Percentiles rank a stretch among this genome's conserved stretches.
phyloP scores from a whole-genome alignment of 2,329 filamentous ascomycete genomes.

The Pyricularia sp. region DNA sequence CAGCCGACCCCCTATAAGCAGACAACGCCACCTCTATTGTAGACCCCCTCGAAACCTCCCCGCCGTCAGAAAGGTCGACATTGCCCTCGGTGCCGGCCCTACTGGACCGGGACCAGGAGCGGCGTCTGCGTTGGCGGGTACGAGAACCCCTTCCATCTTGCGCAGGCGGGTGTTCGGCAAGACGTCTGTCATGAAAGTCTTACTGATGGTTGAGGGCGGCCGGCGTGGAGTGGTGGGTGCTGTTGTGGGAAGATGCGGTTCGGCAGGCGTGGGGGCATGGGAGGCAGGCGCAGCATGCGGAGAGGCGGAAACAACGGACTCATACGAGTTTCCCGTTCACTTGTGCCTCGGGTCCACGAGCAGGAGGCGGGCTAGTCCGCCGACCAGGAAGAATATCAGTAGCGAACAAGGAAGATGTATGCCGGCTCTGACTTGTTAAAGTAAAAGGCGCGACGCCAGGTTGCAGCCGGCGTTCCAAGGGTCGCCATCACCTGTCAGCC shows the following conservation, averaged over 20 bases:
- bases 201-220: no score
- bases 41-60: background rate
- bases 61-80: background rate
- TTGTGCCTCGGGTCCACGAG: background rate
- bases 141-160: background rate
- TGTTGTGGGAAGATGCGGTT: background rate
- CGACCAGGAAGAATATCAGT: background rate
- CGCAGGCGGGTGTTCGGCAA: background rate
- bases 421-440: background rate
- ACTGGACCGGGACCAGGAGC: no score
- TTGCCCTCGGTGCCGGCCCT: background rate
- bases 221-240: no score
- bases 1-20: background rate
- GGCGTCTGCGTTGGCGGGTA: background rate
- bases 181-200: no score
- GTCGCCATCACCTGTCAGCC: background rate
- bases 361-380: background rate
- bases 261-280: background rate
- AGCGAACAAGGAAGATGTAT: background rate
- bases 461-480: background rate
- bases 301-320: no score
- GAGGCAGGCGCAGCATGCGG: background rate
- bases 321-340: background rate
- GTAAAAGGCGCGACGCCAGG: background rate
- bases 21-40: background rate